phyloP scores from a whole-genome alignment of 2,329 filamentous ascomycete species.

The Alternaria viburni region DNA sequence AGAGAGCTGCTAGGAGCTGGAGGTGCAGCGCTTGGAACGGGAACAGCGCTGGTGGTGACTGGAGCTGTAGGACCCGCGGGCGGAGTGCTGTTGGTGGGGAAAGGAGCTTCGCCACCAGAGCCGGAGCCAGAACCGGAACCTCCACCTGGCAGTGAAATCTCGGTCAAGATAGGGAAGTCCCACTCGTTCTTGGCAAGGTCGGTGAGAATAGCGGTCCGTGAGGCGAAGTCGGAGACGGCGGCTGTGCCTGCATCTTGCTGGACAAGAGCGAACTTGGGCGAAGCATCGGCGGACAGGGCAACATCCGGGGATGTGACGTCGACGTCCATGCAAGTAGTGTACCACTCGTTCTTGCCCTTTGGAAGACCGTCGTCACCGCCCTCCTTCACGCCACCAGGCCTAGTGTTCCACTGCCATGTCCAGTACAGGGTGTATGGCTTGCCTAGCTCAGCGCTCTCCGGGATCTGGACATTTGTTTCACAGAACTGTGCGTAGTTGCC shows the following conservation, averaged over 20 bases:
- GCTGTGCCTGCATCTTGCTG: no score
- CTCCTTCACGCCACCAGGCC: no score
- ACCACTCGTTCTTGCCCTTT: no score
- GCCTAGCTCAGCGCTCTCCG: no score
- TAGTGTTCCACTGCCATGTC: no score
- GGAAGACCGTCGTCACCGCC: no score
- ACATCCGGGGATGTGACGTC: slow-evolving; percentile 49
- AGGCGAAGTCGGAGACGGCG: no score
- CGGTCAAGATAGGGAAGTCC: not conserved
- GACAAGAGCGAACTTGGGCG: no score
- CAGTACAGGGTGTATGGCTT: no score
- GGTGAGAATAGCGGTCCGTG: slow-evolving; percentile 44
- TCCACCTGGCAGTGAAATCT: slow-evolving; percentile 17
- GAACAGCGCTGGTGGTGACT: not conserved
- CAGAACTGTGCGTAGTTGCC: no score
- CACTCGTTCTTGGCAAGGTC: no score
- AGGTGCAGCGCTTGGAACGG: not conserved
- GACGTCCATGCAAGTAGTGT: slow-evolving; percentile 61
- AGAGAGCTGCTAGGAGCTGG: not conserved
- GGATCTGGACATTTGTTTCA: no score
- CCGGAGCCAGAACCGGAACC: slow-evolving; percentile 3
- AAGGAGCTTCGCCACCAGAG: not conserved
- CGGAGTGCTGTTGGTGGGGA: not conserved
- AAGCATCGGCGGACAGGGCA: not conserved
- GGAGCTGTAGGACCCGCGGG: not conserved